Conservation (phyloP, 2,329 filamentous ascomycete genomes). For the Fusarium avenaceum region DNA sequence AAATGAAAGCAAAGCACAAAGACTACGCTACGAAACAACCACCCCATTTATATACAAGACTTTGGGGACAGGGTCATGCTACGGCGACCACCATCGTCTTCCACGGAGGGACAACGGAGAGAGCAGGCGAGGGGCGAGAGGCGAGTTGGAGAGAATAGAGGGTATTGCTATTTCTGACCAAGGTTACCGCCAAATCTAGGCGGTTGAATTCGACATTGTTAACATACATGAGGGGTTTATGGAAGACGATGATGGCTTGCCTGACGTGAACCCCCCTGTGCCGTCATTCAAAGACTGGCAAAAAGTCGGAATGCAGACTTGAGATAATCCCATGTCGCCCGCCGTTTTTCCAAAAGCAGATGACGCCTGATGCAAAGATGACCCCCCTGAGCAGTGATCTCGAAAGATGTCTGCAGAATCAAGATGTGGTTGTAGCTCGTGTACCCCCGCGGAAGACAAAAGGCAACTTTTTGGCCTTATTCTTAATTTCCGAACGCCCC, state of each 20-base stretch:
- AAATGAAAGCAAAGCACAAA: slow-evolving; percentile 46
- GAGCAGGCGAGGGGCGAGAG: slow-evolving; percentile 46
- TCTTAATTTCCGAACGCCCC: slow-evolving; percentile 51
- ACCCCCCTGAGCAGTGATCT: slow-evolving; percentile 49
- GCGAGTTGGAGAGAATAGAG: slow-evolving; percentile 55
- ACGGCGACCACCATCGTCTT: slow-evolving; percentile 74
- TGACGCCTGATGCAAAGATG: slow-evolving; percentile 52
- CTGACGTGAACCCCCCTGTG: slow-evolving; percentile 58
- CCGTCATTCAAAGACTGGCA: slow-evolving; percentile 42
- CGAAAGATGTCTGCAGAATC: slow-evolving; percentile 52
- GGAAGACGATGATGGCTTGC: slow-evolving; percentile 80
- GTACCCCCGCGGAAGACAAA: slow-evolving; percentile 47
- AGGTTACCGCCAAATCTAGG: slow-evolving; percentile 52
- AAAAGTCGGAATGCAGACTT: slow-evolving; percentile 38
- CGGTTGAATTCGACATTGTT: slow-evolving; percentile 59
- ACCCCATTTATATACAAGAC: slow-evolving; percentile 60
- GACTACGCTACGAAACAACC: slow-evolving; percentile 52
- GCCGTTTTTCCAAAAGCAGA: slow-evolving; percentile 48
- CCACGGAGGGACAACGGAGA: slow-evolving; percentile 58
- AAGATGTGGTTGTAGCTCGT: slow-evolving; percentile 51
- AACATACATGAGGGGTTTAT: slow-evolving; percentile 74
- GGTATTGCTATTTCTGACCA: slow-evolving; percentile 60
- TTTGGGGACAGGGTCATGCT: slow-evolving; percentile 59
- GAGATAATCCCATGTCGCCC: slow-evolving; percentile 40
- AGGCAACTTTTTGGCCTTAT: slow-evolving; percentile 39